Conservation (phyloP, 2,329 filamentous ascomycete species). For the Fusarium protoensiforme region DNA sequence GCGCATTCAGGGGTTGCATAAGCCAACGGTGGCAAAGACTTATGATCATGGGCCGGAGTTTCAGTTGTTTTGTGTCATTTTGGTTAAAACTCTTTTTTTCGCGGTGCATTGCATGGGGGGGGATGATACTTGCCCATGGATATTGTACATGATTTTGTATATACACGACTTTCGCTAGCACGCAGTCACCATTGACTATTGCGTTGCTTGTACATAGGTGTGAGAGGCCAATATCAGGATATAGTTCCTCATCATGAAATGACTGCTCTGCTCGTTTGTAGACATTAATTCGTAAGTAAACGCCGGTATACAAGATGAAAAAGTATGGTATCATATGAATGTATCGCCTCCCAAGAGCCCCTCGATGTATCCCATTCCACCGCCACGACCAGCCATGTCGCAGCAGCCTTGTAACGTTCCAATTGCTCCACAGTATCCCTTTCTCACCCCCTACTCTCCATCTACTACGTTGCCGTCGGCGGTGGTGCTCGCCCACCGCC, state of each 20-base stretch:
- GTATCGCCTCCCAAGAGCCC: constrained; percentile 3
- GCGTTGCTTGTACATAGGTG: constrained; percentile 20
- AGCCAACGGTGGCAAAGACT: constrained; percentile 32
- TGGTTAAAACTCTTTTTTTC: constrained; percentile 13
- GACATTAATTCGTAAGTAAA: constrained; percentile 16
- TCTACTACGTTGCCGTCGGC: background rate
- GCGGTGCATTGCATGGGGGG: background rate
- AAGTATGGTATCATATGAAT: constrained; percentile 26
- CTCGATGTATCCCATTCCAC: background rate
- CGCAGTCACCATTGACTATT: background rate
- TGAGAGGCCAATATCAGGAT: constrained; percentile 1
- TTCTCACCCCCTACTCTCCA: too few relatives aligned
- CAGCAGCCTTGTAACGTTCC: background rate
- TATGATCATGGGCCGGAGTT: constrained; percentile 43
- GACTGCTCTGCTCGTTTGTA: background rate
- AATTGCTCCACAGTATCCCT: background rate
- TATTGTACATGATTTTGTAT: constrained; percentile 3
- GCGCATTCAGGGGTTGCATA: constrained; percentile 41
- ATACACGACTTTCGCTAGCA: constrained; percentile 17
- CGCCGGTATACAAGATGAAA: constrained; percentile 26
- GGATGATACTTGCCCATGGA: background rate
- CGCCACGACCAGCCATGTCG: background rate
- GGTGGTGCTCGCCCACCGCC: background rate
- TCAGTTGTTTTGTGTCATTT: constrained; percentile 16
- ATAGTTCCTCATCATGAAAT: background rate